Evolutionary conservation across 1,284 basidiomycete species (phyloP).

Genomic region (Moniliophthora roreri): DNA sequence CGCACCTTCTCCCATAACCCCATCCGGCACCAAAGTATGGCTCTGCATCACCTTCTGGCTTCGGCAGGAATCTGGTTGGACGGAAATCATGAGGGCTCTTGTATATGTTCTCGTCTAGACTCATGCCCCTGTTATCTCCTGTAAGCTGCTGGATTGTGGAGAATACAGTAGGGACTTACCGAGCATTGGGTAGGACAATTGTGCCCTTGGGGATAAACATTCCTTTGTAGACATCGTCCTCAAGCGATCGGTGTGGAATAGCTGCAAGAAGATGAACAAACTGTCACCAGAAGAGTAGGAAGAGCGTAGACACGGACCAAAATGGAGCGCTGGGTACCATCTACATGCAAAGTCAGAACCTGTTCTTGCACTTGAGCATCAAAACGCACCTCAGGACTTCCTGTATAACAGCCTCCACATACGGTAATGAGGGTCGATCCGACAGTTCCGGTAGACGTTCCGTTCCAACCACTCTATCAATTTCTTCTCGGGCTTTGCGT

Average conservation of each 20-base stretch:
- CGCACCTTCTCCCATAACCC: slow-evolving; percentile 6
- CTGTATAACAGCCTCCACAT: not conserved
- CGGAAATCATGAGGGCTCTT: not conserved
- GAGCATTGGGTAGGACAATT: not conserved
- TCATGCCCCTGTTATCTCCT: not conserved
- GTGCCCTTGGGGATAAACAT: not conserved
- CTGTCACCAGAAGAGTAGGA: too few relatives aligned
- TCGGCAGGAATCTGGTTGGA: slow-evolving; percentile 3
- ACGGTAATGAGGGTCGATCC: not conserved
- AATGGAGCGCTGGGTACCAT: slow-evolving; percentile 1
- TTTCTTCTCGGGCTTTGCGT: slow-evolving; percentile 8
- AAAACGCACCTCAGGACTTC: not conserved
- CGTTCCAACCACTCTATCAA: slow-evolving; percentile 7
- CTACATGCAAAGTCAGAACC: not conserved
- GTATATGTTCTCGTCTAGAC: slow-evolving; percentile 3
- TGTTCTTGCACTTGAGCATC: not conserved
- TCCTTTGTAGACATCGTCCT: slow-evolving; percentile 1
- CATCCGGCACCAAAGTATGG: slow-evolving; percentile 2
- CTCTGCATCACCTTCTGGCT: not conserved
- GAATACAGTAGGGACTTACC: not conserved
- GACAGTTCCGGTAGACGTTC: slow-evolving; percentile 3
- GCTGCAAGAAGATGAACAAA: not conserved
- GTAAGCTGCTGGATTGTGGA: not conserved
- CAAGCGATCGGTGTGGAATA: not conserved
- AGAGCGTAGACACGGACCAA: not conserved